Evolutionary conservation across 2,329 filamentous ascomycete genomes (phyloP), one percentile per base, ranked within the genome.

Genomic region (Nemania diffusa): DNA sequence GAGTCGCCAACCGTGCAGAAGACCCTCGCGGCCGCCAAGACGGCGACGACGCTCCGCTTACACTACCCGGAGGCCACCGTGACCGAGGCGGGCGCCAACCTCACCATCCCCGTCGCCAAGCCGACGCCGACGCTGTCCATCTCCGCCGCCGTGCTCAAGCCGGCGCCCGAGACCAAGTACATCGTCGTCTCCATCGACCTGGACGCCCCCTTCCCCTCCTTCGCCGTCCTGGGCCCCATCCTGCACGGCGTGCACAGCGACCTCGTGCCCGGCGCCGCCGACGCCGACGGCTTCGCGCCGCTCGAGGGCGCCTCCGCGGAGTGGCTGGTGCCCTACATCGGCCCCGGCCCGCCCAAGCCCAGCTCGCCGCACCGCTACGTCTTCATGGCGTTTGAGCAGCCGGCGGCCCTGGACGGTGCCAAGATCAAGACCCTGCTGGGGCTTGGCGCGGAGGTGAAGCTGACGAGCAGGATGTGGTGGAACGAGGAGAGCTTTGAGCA

Each of bases 1-100:
- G 87, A 90, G 87, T 88, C 87, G 87, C 84, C 89, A 86, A 87
- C 86, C 89, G 87, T 90, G 88, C 85, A 85, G 84, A 88, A 88
- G 87, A 85, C 88, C 85, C 85, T 88, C 88, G 82, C 84, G 82
- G 81, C 60, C 27, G 64, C 65, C 27, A 60, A 62, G 46, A 55
- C 15, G 34, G 57, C 52, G 22, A 57, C 63, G 5, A 59, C 62
- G 4, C 62, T 69, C 11, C 68, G 68, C 57, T 34, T 69, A 46
- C 60, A 68, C 37, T 70, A 57, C 58, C 62, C 65, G 15, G 56
- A 46, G 6, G 56, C 37, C 48, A 64, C 65, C 26, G 62, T 64
- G 22, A 29, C 62, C 11, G 48, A 46, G 9, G 68, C 65, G 13
- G 68, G 42, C 55, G 42, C 59, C 8, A 57, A 57, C 50, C 50